Conservation (phyloP, 345 rosid genomes). For the Bruguiera gymnorhiza region DNA sequence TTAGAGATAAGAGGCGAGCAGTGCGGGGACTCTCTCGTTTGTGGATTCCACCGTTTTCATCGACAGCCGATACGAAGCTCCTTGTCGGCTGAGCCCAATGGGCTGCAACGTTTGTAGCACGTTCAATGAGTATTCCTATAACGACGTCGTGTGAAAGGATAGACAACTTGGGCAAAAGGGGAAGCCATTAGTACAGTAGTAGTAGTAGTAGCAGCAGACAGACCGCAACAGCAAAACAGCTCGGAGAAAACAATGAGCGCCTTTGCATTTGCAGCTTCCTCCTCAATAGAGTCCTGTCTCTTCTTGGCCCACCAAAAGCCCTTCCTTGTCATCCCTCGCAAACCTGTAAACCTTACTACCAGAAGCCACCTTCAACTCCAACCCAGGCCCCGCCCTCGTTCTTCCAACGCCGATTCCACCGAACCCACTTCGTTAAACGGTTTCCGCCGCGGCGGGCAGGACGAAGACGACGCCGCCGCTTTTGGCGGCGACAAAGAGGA, state of each 20-base stretch:
- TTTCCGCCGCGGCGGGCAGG: slow-evolving; percentile 11
- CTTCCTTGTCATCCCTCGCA: not conserved
- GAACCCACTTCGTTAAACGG: not conserved
- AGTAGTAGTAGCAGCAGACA: too few species aligned
- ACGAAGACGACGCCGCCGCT: slow-evolving; percentile 17
- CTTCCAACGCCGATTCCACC: slow-evolving; percentile 33
- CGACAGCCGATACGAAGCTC: not conserved
- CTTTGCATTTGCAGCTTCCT: slow-evolving; percentile 24
- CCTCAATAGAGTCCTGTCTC: slow-evolving; percentile 21
- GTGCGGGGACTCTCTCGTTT: too few species aligned
- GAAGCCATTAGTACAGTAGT: too few species aligned
- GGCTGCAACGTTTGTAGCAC: too few species aligned
- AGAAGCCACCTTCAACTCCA: slow-evolving; percentile 11
- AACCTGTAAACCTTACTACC: slow-evolving; percentile 12
- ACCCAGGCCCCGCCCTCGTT: slow-evolving; percentile 16
- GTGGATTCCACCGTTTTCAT: not conserved
- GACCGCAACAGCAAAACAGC: too few species aligned
- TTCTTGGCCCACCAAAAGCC: not conserved
- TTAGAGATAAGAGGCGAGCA: too few species aligned
- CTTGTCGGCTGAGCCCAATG: too few species aligned
- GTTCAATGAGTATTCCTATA: too few species aligned
- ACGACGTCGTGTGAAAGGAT: too few species aligned
- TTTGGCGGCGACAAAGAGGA: slow-evolving; percentile 25
- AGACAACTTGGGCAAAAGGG: too few species aligned
- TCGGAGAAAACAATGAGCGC: slow-evolving; percentile 38